Conservation (phyloP, 768 basidiomycete species). For the Boletus tomentosulus region DNA sequence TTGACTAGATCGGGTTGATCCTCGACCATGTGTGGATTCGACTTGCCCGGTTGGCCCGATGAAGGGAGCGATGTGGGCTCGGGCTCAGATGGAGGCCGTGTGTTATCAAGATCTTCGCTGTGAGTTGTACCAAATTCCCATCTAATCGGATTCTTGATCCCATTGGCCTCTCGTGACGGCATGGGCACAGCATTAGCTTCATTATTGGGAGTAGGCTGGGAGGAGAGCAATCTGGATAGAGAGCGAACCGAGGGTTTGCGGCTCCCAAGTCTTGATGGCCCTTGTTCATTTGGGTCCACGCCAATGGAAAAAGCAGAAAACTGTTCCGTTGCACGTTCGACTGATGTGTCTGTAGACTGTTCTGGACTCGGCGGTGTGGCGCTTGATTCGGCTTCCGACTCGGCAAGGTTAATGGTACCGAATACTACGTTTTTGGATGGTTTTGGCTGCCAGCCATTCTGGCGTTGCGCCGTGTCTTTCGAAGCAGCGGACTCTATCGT, state of each 20-base stretch:
- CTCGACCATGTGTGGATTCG: not conserved
- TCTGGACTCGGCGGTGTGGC: not conserved
- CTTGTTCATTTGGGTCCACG: conserved; percentile 35
- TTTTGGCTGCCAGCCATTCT: conserved; percentile 6
- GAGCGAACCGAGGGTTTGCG: conserved; percentile 25
- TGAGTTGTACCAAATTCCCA: conserved; percentile 58
- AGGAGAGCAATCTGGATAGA: conserved; percentile 7
- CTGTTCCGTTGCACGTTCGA: conserved; percentile 25
- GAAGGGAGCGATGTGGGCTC: not conserved
- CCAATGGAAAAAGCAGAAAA: conserved; percentile 45
- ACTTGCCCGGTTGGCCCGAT: not conserved
- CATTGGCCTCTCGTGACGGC: conserved; percentile 8
- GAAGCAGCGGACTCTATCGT: conserved; percentile 10
- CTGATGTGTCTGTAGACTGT: conserved; percentile 4
- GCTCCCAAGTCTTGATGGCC: conserved; percentile 21
- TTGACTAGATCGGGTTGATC: not conserved
- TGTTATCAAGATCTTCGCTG: conserved; percentile 6
- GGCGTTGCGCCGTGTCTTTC: conserved; percentile 1
- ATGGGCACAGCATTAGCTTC: not conserved
- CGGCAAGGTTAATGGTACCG: conserved; percentile 43
- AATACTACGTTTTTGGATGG: conserved; percentile 40
- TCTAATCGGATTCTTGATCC: conserved; percentile 28
- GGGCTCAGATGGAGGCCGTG: not conserved
- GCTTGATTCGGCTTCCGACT: conserved; percentile 8
- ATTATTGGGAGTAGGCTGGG: not conserved